Percentiles rank a stretch among this genome's conserved stretches.
These are phyloP conservation scores for Podospora australis DNA, from an alignment of 495 filamentous ascomycete species.

Conservation along the genomic window DNA sequence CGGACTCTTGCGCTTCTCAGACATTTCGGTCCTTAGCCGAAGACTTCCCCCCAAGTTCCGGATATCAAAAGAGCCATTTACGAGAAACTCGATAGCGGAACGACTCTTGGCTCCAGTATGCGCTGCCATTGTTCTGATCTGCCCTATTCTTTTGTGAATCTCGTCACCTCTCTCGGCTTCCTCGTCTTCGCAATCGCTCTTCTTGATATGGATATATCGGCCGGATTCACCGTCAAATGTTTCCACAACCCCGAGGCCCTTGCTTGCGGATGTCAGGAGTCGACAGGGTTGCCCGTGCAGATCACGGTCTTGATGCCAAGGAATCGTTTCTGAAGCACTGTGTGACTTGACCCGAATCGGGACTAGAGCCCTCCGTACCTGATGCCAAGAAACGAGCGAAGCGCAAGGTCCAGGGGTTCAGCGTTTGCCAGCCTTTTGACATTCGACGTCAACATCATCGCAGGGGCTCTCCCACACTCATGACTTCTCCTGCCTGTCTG, in stretches of 20 bases:
- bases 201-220: not conserved
- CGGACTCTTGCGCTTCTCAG: not conserved
- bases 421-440: conserved; percentile 7
- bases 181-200: too few relatives aligned
- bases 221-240: conserved; percentile 8
- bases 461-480: too few relatives aligned
- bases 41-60: too few relatives aligned
- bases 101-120: too few relatives aligned
- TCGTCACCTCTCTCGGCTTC: too few relatives aligned
- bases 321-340: conserved; percentile 1
- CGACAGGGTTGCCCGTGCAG: conserved; percentile 6
- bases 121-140: too few relatives aligned
- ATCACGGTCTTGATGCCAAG: conserved; percentile 10
- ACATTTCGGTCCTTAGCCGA: not conserved
- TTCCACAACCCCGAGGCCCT: too few relatives aligned
- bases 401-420: conserved; percentile 19
- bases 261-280: too few relatives aligned
- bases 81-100: too few relatives aligned
- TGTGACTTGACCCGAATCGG: conserved; percentile 7
- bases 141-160: too few relatives aligned
- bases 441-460: not conserved
- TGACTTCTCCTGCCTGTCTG: not conserved
- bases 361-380: conserved; percentile 14
- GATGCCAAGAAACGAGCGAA: conserved; percentile 6
- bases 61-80: too few relatives aligned